A percentile compares a stretch with the other conserved stretches of the same genome.
phyloP scores from a whole-genome alignment of 2,329 filamentous ascomycete genomes.

The Venturia asperata region DNA sequence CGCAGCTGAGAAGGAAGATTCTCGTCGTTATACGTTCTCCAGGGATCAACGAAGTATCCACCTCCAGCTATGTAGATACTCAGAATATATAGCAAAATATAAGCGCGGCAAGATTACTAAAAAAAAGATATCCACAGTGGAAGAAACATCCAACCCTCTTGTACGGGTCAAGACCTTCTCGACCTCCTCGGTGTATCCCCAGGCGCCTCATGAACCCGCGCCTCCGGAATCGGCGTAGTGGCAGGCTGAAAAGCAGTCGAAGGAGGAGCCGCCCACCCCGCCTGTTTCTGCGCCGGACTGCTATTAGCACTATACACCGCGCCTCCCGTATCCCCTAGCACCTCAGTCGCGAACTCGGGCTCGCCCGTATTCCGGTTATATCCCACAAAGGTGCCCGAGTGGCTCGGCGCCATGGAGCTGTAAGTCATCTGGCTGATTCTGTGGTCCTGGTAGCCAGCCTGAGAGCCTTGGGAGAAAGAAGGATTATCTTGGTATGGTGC shows the following conservation, averaged over 20 bases:
- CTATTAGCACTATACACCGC: background rate
- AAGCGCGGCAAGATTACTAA: too few species aligned
- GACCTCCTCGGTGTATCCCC: background rate
- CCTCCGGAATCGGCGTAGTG: background rate
- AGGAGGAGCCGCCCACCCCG: background rate
- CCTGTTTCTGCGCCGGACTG: background rate
- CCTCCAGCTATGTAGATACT: too few species aligned
- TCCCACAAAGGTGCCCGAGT: constrained; percentile 20
- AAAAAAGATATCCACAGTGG: background rate
- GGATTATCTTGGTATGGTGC: background rate
- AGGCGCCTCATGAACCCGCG: background rate
- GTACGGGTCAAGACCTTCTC: too few species aligned
- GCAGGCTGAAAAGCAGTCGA: background rate
- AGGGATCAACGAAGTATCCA: too few species aligned
- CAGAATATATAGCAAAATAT: too few species aligned
- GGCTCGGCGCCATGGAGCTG: background rate
- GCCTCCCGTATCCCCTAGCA: background rate
- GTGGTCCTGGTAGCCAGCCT: background rate
- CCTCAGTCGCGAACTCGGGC: constrained; percentile 21
- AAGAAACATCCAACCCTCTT: background rate
- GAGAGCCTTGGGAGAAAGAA: background rate
- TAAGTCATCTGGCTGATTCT: constrained; percentile 10
- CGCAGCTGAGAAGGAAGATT: too few species aligned
- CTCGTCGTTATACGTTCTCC: too few species aligned
- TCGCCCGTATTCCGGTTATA: constrained; percentile 21